Evolutionary conservation across 805 yeast species (phyloP).

Genomic region (Wickerhamomyces queroliae): DNA sequence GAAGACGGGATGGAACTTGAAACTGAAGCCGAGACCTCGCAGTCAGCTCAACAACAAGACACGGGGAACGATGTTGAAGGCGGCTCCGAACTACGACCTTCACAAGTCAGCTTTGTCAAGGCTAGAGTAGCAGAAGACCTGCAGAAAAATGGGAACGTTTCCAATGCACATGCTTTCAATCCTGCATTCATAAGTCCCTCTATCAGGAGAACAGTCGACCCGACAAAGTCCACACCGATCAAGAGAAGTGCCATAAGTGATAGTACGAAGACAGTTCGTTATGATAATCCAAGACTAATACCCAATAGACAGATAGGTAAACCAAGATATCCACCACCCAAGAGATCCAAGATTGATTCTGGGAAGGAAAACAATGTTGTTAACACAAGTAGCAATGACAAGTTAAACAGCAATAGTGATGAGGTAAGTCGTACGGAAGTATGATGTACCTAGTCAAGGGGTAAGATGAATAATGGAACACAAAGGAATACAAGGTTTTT

Average conservation of each 20-base stretch:
- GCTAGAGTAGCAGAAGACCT: conserved; percentile 59
- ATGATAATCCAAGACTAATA: conserved; percentile 21
- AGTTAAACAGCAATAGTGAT: not conserved
- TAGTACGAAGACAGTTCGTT: conserved; percentile 14
- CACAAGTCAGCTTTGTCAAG: conserved; percentile 44
- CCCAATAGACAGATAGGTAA: conserved; percentile 23
- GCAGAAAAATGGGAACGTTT: conserved; percentile 34
- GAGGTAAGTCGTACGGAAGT: no score
- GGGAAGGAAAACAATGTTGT: not conserved
- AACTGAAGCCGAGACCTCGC: not conserved
- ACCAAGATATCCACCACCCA: conserved; percentile 21
- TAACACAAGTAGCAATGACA: not conserved
- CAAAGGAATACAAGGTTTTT: no score
- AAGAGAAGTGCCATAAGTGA: conserved; percentile 29
- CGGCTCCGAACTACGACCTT: conserved; percentile 1
- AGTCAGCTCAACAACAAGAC: conserved; percentile 1
- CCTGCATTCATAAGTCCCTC: conserved; percentile 54
- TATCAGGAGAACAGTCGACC: conserved; percentile 58
- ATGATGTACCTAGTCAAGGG: no score
- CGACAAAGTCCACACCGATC: conserved; percentile 59
- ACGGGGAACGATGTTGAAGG: conserved; percentile 3
- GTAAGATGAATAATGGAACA: no score
- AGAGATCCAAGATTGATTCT: conserved; percentile 4
- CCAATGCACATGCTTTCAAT: conserved; percentile 39
- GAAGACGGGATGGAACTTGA: conserved; percentile 7